These are phyloP conservation scores for Colletotrichum nymphaeae DNA, from an alignment of 2,329 filamentous ascomycete species.

Conservation along the genomic window DNA sequence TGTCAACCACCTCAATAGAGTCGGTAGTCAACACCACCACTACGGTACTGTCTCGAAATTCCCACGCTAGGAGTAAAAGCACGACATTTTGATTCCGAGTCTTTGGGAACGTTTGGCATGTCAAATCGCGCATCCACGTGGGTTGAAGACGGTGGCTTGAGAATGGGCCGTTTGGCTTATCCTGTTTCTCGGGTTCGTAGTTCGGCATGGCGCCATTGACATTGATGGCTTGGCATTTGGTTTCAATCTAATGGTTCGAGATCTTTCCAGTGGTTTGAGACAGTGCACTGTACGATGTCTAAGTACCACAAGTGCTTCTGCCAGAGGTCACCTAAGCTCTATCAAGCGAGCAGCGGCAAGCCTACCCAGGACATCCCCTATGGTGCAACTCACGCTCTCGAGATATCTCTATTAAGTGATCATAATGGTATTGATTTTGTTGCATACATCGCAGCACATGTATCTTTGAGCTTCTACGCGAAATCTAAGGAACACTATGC, in stretches of 20 bases:
- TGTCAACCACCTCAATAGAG: background rate
- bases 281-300: too few relatives aligned
- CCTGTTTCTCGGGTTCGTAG: background rate
- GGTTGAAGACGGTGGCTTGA: background rate
- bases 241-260: background rate
- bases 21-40: background rate
- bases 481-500: slow-evolving; percentile 61
- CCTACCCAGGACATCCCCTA: too few relatives aligned
- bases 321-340: too few relatives aligned
- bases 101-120: background rate
- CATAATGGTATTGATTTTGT: background rate
- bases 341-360: too few relatives aligned
- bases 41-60: background rate
- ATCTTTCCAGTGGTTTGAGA: too few relatives aligned
- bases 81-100: background rate
- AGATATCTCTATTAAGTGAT: background rate
- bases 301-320: too few relatives aligned
- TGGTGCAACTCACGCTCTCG: too few relatives aligned
- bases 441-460: background rate
- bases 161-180: background rate
- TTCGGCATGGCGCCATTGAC: background rate
- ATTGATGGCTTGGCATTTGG: background rate
- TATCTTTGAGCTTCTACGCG: background rate
- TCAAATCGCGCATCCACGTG: background rate
- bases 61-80: background rate